phyloP scores from a whole-genome alignment of 305 asterid species.

The Plantago coronopus region DNA sequence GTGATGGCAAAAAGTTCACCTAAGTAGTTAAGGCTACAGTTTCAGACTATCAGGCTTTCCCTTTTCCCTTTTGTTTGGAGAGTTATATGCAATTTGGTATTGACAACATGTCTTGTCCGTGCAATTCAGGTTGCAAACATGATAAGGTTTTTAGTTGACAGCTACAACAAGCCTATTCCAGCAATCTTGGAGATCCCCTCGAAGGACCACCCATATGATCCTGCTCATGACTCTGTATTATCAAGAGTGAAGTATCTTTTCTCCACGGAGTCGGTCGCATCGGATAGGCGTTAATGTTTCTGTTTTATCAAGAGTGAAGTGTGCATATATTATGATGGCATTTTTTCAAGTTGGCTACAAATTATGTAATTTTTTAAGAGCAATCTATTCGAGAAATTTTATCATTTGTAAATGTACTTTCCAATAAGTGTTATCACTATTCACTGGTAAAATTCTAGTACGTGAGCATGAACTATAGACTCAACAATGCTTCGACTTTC shows the following conservation, averaged over 20 bases:
- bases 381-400: too few species aligned
- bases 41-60: too few species aligned
- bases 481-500: too few species aligned
- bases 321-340: background rate
- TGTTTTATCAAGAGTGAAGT: too few species aligned
- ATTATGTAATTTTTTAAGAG: too few species aligned
- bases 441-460: too few species aligned
- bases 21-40: background rate
- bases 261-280: constrained; percentile 55
- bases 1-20: background rate
- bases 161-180: constrained; percentile 88
- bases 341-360: too few species aligned
- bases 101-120: background rate
- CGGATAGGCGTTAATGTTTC: constrained; percentile 51
- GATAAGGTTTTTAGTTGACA: constrained; percentile 82
- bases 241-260: constrained; percentile 88
- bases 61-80: background rate
- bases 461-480: background rate
- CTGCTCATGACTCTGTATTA: constrained; percentile 84
- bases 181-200: constrained; percentile 96
- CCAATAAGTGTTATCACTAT: too few species aligned
- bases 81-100: background rate
- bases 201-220: constrained; percentile 94
- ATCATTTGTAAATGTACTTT: too few species aligned
- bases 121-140: constrained; percentile 69